Conservation (phyloP, 2,329 filamentous ascomycete genomes). For the Knufia fluminis region DNA sequence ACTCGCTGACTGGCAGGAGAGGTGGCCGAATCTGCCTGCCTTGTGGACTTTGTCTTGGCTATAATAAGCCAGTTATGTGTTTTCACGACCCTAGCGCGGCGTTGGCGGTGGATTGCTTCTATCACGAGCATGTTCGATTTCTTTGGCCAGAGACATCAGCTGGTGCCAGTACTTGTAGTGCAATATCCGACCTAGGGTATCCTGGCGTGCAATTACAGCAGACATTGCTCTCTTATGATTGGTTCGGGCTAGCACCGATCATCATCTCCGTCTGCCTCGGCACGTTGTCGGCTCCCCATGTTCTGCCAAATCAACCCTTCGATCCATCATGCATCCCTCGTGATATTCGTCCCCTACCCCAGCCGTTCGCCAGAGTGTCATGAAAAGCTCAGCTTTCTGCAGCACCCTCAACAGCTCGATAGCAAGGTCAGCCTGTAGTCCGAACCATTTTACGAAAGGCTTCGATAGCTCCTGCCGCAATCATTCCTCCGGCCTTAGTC, state of each 20-base stretch:
- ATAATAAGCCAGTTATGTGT: conserved; percentile 35
- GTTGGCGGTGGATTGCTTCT: not conserved
- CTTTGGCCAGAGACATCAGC: no score
- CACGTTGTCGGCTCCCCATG: not conserved
- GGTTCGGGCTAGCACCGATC: not conserved
- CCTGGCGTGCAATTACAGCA: no score
- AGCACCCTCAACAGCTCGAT: not conserved
- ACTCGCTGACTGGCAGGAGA: conserved; percentile 84
- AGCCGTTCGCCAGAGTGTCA: not conserved
- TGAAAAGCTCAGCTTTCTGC: not conserved
- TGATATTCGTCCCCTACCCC: not conserved
- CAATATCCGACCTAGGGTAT: no score
- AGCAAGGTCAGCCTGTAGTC: not conserved
- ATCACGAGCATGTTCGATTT: not conserved
- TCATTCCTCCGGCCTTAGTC: not conserved
- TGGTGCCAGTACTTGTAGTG: no score
- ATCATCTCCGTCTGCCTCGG: not conserved
- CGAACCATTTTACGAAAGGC: not conserved
- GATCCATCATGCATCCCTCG: not conserved
- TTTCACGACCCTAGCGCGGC: conserved; percentile 8
- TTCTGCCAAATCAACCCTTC: not conserved
- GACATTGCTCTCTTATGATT: not conserved
- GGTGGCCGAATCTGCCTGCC: conserved; percentile 82
- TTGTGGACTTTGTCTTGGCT: conserved; percentile 96
- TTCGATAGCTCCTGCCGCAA: not conserved